Evolutionary conservation across 2,329 filamentous ascomycete genomes (phyloP).

Genomic region (Curvularia sp.): DNA sequence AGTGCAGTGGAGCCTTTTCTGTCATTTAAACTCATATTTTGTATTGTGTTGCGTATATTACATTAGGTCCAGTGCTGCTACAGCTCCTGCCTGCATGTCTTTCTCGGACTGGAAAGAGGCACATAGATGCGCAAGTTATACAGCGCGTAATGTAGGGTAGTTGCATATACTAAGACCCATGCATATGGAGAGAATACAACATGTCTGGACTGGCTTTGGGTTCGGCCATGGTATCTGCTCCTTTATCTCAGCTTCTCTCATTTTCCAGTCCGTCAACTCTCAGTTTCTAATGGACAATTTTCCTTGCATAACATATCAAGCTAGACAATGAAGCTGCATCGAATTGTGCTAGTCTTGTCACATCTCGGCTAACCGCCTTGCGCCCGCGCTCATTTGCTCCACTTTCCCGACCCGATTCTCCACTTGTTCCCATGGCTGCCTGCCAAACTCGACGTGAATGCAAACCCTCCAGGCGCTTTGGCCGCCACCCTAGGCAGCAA

Average conservation of each 20-base stretch:
- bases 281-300: not conserved
- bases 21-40: no score
- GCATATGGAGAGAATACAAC: not conserved
- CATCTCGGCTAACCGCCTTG: not conserved
- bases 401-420: not conserved
- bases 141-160: no score
- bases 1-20: no score
- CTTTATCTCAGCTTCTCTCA: no score
- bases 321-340: not conserved
- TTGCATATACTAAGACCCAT: not conserved
- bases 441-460: not conserved
- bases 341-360: not conserved
- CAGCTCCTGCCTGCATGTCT: not conserved
- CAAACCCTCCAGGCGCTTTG: not conserved
- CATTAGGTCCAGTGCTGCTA: not conserved
- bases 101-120: not conserved
- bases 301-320: not conserved
- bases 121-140: not conserved
- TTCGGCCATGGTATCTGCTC: no score
- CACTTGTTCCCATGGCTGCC: not conserved
- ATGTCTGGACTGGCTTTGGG: no score
- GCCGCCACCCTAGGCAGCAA: not conserved
- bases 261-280: no score
- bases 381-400: not conserved
- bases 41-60: no score